Conservation (phyloP, 169 alveolate species). For the Plasmodium inui region DNA sequence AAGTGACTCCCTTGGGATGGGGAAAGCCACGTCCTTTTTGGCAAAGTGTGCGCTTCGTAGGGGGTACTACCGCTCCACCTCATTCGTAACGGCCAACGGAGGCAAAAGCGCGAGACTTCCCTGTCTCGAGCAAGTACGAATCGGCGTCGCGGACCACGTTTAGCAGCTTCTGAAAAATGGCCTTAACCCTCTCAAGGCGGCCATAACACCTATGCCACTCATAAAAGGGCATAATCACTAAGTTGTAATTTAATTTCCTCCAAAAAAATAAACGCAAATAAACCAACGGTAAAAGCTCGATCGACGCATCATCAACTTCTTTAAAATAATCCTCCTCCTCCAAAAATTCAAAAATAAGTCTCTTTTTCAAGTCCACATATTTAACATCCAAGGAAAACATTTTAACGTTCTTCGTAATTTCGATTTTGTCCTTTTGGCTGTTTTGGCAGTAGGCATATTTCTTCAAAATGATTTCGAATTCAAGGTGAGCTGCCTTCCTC, state of each 20-base stretch:
- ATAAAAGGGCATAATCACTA: constrained; percentile 63
- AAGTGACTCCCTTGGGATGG: neutral
- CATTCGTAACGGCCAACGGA: constrained; percentile 46
- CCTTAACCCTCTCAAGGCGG: constrained; percentile 47
- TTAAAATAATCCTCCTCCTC: constrained; percentile 34
- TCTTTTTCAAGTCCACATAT: constrained; percentile 53
- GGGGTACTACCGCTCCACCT: neutral
- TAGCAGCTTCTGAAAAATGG: constrained; percentile 43
- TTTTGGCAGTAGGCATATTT: constrained; percentile 68
- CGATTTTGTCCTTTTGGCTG: constrained; percentile 19
- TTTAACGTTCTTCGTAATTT: constrained; percentile 38
- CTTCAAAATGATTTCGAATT: constrained; percentile 67
- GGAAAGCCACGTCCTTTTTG: neutral
- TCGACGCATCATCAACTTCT: constrained; percentile 47
- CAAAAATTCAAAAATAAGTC: constrained; percentile 67
- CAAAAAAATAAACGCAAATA: constrained; percentile 36
- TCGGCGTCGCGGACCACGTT: constrained; percentile 12
- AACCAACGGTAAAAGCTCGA: constrained; percentile 38
- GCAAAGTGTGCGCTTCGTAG: neutral
- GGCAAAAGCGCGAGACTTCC: constrained; percentile 25
- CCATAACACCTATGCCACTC: constrained; percentile 69
- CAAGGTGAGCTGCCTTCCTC: constrained; percentile 1
- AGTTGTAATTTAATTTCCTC: constrained; percentile 39
- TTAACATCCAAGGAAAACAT: constrained; percentile 16
- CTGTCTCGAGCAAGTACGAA: neutral